Conservation (phyloP, 805 yeast species). For the Danielia reshetovae region DNA sequence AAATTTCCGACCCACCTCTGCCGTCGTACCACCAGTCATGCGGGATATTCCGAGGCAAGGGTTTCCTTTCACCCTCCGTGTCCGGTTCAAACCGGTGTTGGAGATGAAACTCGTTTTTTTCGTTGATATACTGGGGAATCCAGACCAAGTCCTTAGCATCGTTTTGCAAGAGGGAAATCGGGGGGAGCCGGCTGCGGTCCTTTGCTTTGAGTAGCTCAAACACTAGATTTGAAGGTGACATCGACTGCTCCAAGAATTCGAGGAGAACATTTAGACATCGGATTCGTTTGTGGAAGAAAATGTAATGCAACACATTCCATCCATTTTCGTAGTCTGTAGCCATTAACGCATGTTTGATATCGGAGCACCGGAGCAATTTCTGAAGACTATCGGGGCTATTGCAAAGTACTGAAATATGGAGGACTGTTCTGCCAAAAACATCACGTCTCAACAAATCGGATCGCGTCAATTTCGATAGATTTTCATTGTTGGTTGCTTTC, state of each 20-base stretch:
- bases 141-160: conserved; percentile 42
- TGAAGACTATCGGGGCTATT: conserved; percentile 47
- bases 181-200: conserved; percentile 70
- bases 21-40: conserved; percentile 39
- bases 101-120: conserved; percentile 28
- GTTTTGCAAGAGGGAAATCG: conserved; percentile 60
- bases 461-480: conserved; percentile 16
- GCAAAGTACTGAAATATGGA: conserved; percentile 53
- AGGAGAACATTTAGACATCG: conserved; percentile 45
- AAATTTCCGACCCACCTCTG: conserved; percentile 56
- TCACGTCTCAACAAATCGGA: conserved; percentile 50
- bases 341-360: conserved; percentile 37
- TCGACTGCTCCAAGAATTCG: conserved; percentile 18
- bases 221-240: no score
- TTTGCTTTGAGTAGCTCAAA: conserved; percentile 46
- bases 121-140: conserved; percentile 40
- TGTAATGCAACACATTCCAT: conserved; percentile 77
- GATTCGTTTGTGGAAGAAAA: conserved; percentile 55
- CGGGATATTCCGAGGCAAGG: conserved; percentile 3
- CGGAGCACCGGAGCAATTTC: conserved; percentile 45
- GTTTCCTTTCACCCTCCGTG: neutral
- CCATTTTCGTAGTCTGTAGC: conserved; percentile 68
- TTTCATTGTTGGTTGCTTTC: conserved; percentile 1
- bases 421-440: conserved; percentile 62
- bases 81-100: conserved; percentile 13